Base-by-base conservation (phyloP, 1,139 yeast species). In the Candida mesenterica region DNA sequence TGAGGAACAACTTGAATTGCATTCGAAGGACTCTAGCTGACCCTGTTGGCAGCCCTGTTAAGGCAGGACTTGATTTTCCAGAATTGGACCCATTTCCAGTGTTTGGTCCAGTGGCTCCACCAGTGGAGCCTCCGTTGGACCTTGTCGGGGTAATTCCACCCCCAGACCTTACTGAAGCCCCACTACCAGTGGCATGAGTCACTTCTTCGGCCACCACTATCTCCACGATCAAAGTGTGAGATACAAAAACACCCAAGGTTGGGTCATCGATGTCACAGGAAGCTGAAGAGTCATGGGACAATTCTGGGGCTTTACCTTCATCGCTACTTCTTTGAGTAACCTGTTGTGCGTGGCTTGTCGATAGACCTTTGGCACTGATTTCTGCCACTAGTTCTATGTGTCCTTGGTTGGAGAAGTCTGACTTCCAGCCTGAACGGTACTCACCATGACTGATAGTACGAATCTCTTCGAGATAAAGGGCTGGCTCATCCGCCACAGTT, bases 181-280 rank as follows among this genome's bases (percentile, higher is more conserved):
- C 26, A 24, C 14, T 10, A 5, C 10, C 9, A 9, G 28, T 25
- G 10, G 30, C 7, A 38, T 75, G 82, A 24, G 82, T 59, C 8
- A 80, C 53, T 53, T 92, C 98, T 60, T 92, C 98, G 1, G 96
- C 96, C 28, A 92, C 89, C n/a, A 90, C 86, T 38, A 88, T 76
- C 59, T 92, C 98, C 28, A 90, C 79, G 4, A 88, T 77, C 33
- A 92, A 65, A 13, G 79, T 70, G 55, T 92, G 98, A 31, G 71
- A 67, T 1, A 88, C 90, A 46, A 71, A 73, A 7, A 92, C 68
- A 1, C 97, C 97, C 38, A 82, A 62, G 4, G 78, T 79, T 1
- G 94, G 85, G 53, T 90, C 97, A 41, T 80, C 85, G 12, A 88
- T 70, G 53, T 87, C 95, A 57, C 95, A 87, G 5, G 89, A 68